Percentiles rank a stretch among this genome's conserved stretches.
These are phyloP conservation scores for Penicillium psychrofluorescens DNA, from an alignment of 495 filamentous ascomycete species.

Conservation along the genomic window DNA sequence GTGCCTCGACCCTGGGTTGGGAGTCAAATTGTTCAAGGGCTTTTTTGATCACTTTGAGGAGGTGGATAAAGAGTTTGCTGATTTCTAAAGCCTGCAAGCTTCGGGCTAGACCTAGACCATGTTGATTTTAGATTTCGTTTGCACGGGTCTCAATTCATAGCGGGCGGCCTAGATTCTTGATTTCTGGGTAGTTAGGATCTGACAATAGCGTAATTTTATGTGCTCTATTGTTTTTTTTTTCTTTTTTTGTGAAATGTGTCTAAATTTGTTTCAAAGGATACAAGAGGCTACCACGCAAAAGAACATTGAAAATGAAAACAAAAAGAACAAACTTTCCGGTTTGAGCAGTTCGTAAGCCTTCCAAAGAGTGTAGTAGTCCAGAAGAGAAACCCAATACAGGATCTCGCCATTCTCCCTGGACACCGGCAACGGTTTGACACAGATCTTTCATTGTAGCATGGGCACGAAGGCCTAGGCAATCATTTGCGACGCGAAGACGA, in stretches of 20 bases:
- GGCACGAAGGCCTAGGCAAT: neutral
- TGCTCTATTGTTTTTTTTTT: too few relatives aligned
- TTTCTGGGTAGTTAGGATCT: too few relatives aligned
- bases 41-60: slow-evolving; percentile 85
- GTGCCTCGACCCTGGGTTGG: slow-evolving; percentile 77
- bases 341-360: too few relatives aligned
- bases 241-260: too few relatives aligned
- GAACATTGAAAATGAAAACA: too few relatives aligned
- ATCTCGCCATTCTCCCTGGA: neutral
- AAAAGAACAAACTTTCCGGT: too few relatives aligned
- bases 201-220: too few relatives aligned
- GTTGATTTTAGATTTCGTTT: neutral
- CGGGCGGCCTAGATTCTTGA: too few relatives aligned
- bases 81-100: slow-evolving; percentile 18
- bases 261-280: too few relatives aligned
- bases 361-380: neutral
- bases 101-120: neutral
- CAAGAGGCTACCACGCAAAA: too few relatives aligned
- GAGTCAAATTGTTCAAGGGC: slow-evolving; percentile 79
- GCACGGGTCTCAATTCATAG: too few relatives aligned
- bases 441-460: neutral
- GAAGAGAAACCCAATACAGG: neutral
- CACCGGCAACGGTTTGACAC: neutral
- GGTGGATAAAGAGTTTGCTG: slow-evolving; percentile 76
- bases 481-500: neutral